Base-by-base conservation (phyloP, 75 land plant genomes). In the Ceratopteris richardii region DNA sequence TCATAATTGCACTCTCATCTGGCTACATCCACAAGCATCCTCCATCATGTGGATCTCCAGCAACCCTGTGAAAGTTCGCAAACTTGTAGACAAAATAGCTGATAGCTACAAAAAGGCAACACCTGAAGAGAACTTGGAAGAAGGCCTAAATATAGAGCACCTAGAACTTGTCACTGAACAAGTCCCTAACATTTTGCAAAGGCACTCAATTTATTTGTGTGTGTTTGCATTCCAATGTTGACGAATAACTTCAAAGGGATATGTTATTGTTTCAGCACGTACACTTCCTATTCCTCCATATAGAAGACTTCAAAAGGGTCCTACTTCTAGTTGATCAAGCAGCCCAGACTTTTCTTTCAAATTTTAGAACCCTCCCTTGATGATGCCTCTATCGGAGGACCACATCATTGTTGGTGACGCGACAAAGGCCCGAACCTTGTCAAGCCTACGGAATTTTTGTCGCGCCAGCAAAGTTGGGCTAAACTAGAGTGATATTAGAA, bases 181-280 rank as follows among this genome's bases (percentile, higher is more conserved):
- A 89, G 61, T 43, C 69, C 77, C 44, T 59, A 25, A 61, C 72
- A 66, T 33, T 83, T 86, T 31, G 80, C 76, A 41, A 82, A 54
- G 54, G 84, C 65, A 67, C 64, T 77, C 61, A 82, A 5, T 43
- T 60, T 79, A 10, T 53, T 77, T 36, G 72, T 71, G 22, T 50
- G 67, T 18, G 48, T 71, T 83, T 89, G 95, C 84, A 89, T 62
- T 58, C 86, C 91, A 31, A 86, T 77, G 86, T 60, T 91, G 71
- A 39, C 95, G 79, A 24, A 89, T 82, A 10, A 89, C 91, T 69
- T 89, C 95, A 68, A 89, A 86, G 14, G 95, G 95, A 57, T 86
- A 89, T 0, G 95, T 89, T 25, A 78, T 77, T 55, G 79, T 86
- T 74, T 89, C 95, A 1, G 91, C 72, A 71, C 86, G 82, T 57